Percentiles rank a stretch among this genome's conserved stretches.
Evolutionary conservation across 306 rosid species (phyloP).

Genomic region (Betula pendula): DNA sequence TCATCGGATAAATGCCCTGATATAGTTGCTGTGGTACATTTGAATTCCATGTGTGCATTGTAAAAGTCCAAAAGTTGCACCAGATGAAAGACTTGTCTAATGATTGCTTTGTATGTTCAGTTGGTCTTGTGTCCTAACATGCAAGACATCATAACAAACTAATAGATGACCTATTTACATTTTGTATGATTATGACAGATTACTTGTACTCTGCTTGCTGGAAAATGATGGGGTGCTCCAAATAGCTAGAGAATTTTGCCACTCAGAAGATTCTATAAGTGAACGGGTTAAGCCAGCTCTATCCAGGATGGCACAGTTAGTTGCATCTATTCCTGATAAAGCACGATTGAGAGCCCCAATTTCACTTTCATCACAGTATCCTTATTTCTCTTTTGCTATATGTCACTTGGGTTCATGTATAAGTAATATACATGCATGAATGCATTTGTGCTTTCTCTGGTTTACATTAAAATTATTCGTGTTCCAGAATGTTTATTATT

Average conservation of each 20-base stretch:
- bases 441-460: constrained; percentile 18
- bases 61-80: too few relatives aligned
- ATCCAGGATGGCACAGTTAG: constrained; percentile 70
- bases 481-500: constrained; percentile 13
- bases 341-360: constrained; percentile 62
- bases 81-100: too few relatives aligned
- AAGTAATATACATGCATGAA: background rate
- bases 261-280: constrained; percentile 27
- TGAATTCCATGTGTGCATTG: background rate
- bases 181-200: constrained; percentile 45
- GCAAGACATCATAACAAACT: constrained; percentile 18
- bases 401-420: constrained; percentile 18
- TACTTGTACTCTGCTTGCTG: constrained; percentile 71
- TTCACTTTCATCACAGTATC: constrained; percentile 86
- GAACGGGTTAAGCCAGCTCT: constrained; percentile 41
- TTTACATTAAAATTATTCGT: constrained; percentile 10
- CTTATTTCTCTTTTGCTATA: constrained; percentile 35
- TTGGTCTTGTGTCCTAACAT: background rate
- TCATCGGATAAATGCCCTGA: background rate
- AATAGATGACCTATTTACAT: constrained; percentile 6
- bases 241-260: constrained; percentile 75
- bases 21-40: background rate
- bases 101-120: background rate
- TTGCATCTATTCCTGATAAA: constrained; percentile 92
- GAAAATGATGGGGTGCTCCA: constrained; percentile 79